Percentiles rank a stretch among this genome's conserved stretches.
phyloP scores from a whole-genome alignment of 1,284 basidiomycete genomes.

The Irpex sp. region DNA sequence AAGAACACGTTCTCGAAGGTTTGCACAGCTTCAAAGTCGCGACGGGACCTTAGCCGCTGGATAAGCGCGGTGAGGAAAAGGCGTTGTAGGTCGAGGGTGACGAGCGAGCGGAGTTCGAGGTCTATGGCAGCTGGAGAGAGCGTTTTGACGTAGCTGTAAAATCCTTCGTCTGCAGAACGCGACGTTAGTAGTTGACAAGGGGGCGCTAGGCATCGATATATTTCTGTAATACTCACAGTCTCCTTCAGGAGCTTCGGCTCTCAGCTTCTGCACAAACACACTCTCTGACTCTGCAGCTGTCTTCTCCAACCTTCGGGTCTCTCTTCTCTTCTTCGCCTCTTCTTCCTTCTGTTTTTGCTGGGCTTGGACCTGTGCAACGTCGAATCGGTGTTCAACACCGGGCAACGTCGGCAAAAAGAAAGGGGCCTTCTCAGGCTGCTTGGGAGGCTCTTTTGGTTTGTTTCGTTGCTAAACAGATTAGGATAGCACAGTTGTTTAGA shows the following conservation, averaged over 20 bases:
- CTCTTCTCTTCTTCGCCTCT: constrained; percentile 31
- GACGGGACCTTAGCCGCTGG: constrained; percentile 68
- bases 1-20: constrained; percentile 84
- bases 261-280: constrained; percentile 66
- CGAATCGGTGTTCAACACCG: constrained; percentile 79
- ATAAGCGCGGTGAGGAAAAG: constrained; percentile 75
- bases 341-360: constrained; percentile 21
- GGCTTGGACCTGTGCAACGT: constrained; percentile 35
- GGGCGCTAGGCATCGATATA: neutral
- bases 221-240: constrained; percentile 56
- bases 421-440: constrained; percentile 91
- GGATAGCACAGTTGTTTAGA: no score
- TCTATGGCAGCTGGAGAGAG: constrained; percentile 90
- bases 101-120: constrained; percentile 80
- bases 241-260: constrained; percentile 48
- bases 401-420: constrained; percentile 94
- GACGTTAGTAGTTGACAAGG: neutral
- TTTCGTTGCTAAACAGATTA: constrained; percentile 69
- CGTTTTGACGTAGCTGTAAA: constrained; percentile 84
- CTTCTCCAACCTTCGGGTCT: constrained; percentile 52
- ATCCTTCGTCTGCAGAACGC: constrained; percentile 55
- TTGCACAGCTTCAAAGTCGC: constrained; percentile 96
- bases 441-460: constrained; percentile 93
- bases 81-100: constrained; percentile 58
- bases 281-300: constrained; percentile 58